phyloP scores from a whole-genome alignment of 2,329 filamentous ascomycete genomes.

The Aureobasidium sp. region DNA sequence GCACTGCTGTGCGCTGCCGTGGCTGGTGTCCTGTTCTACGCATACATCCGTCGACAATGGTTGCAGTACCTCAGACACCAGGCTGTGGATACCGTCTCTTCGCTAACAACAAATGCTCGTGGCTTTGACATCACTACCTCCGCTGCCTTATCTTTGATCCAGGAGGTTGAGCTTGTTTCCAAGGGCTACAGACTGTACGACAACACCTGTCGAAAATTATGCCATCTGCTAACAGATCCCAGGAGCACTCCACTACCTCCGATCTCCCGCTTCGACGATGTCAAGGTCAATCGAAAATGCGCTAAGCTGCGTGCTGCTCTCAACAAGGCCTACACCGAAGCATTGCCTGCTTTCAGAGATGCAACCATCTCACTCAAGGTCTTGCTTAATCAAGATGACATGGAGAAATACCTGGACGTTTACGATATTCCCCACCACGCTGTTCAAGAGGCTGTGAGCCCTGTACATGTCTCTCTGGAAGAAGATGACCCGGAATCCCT shows the following conservation, averaged over 20 bases:
- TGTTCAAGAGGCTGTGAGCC: conserved; percentile 46
- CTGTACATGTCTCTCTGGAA: conserved; percentile 44
- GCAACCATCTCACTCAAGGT: conserved; percentile 62
- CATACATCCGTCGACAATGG: conserved; percentile 73
- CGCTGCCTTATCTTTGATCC: conserved; percentile 72
- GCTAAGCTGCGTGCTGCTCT: conserved; percentile 71
- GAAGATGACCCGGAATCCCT: conserved; percentile 71
- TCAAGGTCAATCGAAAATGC: conserved; percentile 65
- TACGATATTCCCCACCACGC: conserved; percentile 44
- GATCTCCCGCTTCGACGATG: conserved; percentile 82
- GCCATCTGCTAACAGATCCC: conserved; percentile 22
- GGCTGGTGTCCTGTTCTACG: conserved; percentile 56
- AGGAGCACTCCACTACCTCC: conserved; percentile 86
- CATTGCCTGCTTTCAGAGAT: conserved; percentile 65
- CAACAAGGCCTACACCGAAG: conserved; percentile 59
- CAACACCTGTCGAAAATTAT: conserved; percentile 27
- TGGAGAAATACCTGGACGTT: conserved; percentile 87
- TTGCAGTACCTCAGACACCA: conserved; percentile 70
- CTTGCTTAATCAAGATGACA: conserved; percentile 69
- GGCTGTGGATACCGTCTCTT: conserved; percentile 60
- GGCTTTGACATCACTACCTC: conserved; percentile 72
- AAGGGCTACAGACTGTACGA: conserved; percentile 74
- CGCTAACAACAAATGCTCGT: conserved; percentile 67
- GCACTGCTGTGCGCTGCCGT: conserved; percentile 46
- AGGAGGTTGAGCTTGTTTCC: conserved; percentile 93